phyloP scores from a whole-genome alignment of 306 rosid genomes.

The Fagus sylvatica region DNA sequence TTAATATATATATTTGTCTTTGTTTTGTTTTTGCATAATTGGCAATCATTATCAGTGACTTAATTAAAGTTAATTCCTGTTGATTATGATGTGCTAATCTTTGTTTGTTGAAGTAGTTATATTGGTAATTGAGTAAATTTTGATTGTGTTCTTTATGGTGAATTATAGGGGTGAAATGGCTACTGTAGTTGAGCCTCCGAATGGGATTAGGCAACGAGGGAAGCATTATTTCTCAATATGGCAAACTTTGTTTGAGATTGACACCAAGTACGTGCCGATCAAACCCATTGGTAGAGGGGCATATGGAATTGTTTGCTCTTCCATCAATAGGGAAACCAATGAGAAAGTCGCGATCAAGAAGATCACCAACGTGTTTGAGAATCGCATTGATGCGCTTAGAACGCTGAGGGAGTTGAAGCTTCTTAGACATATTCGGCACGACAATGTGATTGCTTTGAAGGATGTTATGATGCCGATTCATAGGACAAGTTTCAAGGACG shows the following conservation, averaged over 20 bases:
- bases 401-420: constrained; percentile 84
- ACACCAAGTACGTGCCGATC: constrained; percentile 76
- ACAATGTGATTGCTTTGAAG: constrained; percentile 79
- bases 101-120: constrained; percentile 7
- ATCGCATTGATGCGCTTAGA: constrained; percentile 60
- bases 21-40: background rate
- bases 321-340: constrained; percentile 66
- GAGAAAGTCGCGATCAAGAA: constrained; percentile 92
- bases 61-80: constrained; percentile 13
- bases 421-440: constrained; percentile 68
- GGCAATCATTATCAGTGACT: constrained; percentile 13
- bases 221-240: constrained; percentile 72
- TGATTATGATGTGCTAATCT: constrained; percentile 11
- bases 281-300: constrained; percentile 84
- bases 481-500: constrained; percentile 65
- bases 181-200: constrained; percentile 65
- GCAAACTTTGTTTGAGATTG: constrained; percentile 81
- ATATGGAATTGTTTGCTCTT: constrained; percentile 84
- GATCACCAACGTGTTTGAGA: constrained; percentile 72
- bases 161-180: constrained; percentile 63
- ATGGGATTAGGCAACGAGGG: constrained; percentile 53
- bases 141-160: constrained; percentile 8
- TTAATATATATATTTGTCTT: background rate
- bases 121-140: constrained; percentile 16
- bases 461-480: constrained; percentile 82